These are phyloP conservation scores for Retiboletus fuscus DNA, from an alignment of 1,284 basidiomycete genomes.

Conservation along the genomic window DNA sequence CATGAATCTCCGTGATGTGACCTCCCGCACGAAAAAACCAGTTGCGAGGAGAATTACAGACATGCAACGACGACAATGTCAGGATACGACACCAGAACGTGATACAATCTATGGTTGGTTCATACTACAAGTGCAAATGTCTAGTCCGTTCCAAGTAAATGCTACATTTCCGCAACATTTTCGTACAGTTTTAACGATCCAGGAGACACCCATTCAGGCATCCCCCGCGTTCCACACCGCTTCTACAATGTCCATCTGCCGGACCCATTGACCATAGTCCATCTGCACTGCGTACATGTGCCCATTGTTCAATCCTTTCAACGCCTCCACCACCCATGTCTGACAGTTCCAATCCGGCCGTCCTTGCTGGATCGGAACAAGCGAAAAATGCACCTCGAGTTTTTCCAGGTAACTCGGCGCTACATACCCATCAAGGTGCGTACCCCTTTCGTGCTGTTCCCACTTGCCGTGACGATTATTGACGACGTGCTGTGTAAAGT, in stretches of 20 bases:
- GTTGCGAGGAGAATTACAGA: no score
- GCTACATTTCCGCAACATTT: not conserved
- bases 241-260: not conserved
- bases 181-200: not conserved
- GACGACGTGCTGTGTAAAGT: constrained; percentile 26
- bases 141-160: not conserved
- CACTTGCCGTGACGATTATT: constrained; percentile 27
- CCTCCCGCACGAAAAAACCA: no score
- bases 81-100: constrained; percentile 1
- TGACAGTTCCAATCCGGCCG: constrained; percentile 38
- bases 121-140: constrained; percentile 13
- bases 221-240: not conserved
- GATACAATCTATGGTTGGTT: not conserved
- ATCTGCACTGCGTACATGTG: constrained; percentile 34
- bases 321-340: constrained; percentile 34
- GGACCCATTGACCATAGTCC: constrained; percentile 17
- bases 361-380: constrained; percentile 31
- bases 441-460: constrained; percentile 27
- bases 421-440: constrained; percentile 28
- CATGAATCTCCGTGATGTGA: no score
- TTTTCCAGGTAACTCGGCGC: constrained; percentile 13
- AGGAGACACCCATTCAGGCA: not conserved
- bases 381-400: constrained; percentile 24
- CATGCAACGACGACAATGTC: not conserved
- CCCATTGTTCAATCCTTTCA: constrained; percentile 22